phyloP scores from a whole-genome alignment of 495 filamentous ascomycete species.

The Penicillium mononematosum region DNA sequence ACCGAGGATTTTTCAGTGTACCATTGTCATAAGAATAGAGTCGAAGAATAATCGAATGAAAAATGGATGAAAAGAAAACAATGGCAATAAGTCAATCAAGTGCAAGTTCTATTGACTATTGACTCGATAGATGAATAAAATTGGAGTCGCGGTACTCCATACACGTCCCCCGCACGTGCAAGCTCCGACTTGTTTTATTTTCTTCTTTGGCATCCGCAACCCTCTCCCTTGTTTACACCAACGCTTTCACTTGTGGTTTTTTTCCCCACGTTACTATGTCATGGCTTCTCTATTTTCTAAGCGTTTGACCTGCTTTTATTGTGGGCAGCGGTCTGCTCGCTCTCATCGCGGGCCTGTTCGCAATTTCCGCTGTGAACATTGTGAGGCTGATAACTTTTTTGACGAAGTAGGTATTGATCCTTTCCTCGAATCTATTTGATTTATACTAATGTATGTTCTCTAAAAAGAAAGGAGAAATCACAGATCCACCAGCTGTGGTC shows the following conservation, averaged over 20 bases:
- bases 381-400: slow-evolving; percentile 79
- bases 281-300: slow-evolving; percentile 50
- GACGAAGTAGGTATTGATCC: slow-evolving; percentile 53
- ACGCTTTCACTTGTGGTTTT: slow-evolving; percentile 9
- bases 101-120: not conserved
- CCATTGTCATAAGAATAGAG: not conserved
- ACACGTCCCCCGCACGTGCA: slow-evolving; percentile 26
- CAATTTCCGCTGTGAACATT: slow-evolving; percentile 68
- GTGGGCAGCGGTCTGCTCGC: slow-evolving; percentile 59
- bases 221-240: slow-evolving; percentile 19
- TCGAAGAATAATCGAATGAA: not conserved
- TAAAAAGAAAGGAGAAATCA: slow-evolving; percentile 75
- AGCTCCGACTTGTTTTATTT: slow-evolving; percentile 38
- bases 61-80: not conserved
- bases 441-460: slow-evolving; percentile 1
- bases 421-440: slow-evolving; percentile 8
- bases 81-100: not conserved
- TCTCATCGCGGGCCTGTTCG: slow-evolving; percentile 50
- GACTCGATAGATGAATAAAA: not conserved
- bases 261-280: slow-evolving; percentile 21
- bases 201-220: slow-evolving; percentile 16
- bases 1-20: not conserved
- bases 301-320: slow-evolving; percentile 74
- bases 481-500: slow-evolving; percentile 71
- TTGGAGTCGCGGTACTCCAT: slow-evolving; percentile 13